phyloP scores from a whole-genome alignment of 352 stramenopile genomes.

The Thraustochytrium striatum region DNA sequence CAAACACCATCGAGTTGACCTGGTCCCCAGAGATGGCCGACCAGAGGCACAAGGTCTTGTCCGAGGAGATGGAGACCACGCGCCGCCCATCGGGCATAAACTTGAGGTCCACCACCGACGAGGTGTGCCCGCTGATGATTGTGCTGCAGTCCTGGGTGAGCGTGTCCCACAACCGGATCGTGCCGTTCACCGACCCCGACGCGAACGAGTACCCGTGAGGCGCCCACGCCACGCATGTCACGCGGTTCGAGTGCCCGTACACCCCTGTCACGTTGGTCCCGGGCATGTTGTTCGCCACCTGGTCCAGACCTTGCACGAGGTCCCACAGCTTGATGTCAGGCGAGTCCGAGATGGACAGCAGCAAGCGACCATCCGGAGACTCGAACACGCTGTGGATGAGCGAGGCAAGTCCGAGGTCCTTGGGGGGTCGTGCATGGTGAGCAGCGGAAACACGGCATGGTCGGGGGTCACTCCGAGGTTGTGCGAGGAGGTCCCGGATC shows the following conservation, averaged over 20 bases:
- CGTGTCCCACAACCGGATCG: slow-evolving; percentile 15
- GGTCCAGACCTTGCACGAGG: neutral
- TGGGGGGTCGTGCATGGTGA: slow-evolving; percentile 17
- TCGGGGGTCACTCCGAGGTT: neutral
- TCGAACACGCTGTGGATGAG: slow-evolving; percentile 14
- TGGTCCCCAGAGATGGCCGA: neutral
- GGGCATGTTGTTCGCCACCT: neutral
- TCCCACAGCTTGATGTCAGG: slow-evolving; percentile 39
- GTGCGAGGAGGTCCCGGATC: neutral
- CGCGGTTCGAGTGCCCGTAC: slow-evolving; percentile 36
- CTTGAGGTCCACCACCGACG: slow-evolving; percentile 12
- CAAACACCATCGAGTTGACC: slow-evolving; percentile 31
- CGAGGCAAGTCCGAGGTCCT: slow-evolving; percentile 37
- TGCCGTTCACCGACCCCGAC: slow-evolving; percentile 20
- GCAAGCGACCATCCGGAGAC: slow-evolving; percentile 25
- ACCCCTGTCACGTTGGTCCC: slow-evolving; percentile 1
- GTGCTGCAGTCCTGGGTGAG: neutral
- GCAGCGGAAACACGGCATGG: neutral
- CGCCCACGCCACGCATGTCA: slow-evolving; percentile 30
- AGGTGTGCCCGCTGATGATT: slow-evolving; percentile 13
- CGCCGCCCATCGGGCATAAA: slow-evolving; percentile 22
- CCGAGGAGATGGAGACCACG: slow-evolving; percentile 35
- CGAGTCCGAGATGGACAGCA: slow-evolving; percentile 32
- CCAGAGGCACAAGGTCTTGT: slow-evolving; percentile 35
- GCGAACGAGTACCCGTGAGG: slow-evolving; percentile 28